Percentiles rank a stretch among this genome's conserved stretches.
phyloP scores from a whole-genome alignment of 345 rosid species.

The Stellera chamaejasme region DNA sequence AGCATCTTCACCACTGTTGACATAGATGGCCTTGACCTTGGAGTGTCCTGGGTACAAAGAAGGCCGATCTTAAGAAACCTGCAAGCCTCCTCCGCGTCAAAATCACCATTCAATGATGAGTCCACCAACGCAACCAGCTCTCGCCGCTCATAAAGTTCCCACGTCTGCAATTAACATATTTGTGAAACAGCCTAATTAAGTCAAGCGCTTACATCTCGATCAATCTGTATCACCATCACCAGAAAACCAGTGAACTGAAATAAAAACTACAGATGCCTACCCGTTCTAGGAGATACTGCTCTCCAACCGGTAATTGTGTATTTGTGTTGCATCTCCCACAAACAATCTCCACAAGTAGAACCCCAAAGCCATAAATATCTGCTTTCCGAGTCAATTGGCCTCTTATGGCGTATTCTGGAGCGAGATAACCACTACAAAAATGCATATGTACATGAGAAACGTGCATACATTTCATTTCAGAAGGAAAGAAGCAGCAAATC shows the following conservation, averaged over 20 bases:
- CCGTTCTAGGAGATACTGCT: conserved; percentile 82
- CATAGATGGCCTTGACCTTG: conserved; percentile 68
- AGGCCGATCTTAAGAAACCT: conserved; percentile 56
- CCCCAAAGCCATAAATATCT: conserved; percentile 87
- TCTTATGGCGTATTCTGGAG: conserved; percentile 95
- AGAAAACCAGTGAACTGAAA: not conserved
- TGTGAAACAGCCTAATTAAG: conserved; percentile 1
- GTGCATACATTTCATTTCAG: not conserved
- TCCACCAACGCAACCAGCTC: conserved; percentile 68
- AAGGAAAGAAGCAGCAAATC: not conserved
- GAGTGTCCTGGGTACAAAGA: conserved; percentile 71
- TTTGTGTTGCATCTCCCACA: conserved; percentile 87
- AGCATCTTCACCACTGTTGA: conserved; percentile 53
- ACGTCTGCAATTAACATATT: conserved; percentile 42
- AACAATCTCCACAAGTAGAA: conserved; percentile 82
- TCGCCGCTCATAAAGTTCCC: conserved; percentile 65
- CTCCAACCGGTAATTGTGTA: conserved; percentile 53
- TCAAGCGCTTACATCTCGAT: not conserved
- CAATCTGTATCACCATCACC: not conserved
- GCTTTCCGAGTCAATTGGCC: conserved; percentile 93
- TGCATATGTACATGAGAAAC: conserved; percentile 11
- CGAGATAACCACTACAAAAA: conserved; percentile 74
- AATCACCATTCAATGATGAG: conserved; percentile 37
- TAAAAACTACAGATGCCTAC: too few species aligned
- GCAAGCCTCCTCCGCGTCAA: conserved; percentile 72